Conservation (phyloP, 495 filamentous ascomycete genomes). For the Corynascus novoguineensis region DNA sequence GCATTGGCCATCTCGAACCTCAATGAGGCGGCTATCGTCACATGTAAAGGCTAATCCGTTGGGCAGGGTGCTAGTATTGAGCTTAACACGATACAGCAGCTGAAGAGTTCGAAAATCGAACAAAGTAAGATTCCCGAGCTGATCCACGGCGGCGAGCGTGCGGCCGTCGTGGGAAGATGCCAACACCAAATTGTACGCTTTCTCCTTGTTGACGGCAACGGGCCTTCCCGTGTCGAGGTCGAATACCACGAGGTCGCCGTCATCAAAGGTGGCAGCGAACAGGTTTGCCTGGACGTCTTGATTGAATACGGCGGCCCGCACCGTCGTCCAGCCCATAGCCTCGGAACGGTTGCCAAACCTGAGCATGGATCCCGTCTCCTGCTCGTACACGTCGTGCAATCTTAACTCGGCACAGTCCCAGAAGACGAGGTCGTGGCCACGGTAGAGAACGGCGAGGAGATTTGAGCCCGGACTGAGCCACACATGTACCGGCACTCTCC, state of each 20-base stretch:
- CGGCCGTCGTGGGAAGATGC: not conserved
- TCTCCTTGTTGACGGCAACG: not conserved
- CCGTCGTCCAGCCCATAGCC: not conserved
- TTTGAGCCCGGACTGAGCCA: conserved; percentile 14
- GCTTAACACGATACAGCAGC: not conserved
- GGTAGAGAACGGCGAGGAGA: conserved; percentile 20
- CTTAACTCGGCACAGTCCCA: not conserved
- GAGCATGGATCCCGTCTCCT: not conserved
- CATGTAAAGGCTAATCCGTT: not conserved
- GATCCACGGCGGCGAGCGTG: not conserved
- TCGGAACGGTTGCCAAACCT: not conserved
- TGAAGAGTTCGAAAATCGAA: not conserved
- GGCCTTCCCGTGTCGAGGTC: not conserved
- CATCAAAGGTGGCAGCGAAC: not conserved
- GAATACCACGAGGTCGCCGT: not conserved
- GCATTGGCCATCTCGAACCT: not conserved
- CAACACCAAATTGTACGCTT: not conserved
- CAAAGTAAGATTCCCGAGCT: not conserved
- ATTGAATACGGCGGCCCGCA: not conserved
- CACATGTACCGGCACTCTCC: conserved; percentile 16
- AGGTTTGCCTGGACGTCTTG: not conserved
- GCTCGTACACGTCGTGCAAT: not conserved
- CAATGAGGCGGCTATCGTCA: not conserved
- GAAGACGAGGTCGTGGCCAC: not conserved
- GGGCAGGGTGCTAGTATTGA: not conserved